Conservation (phyloP, 805 yeast genomes). For the Candida xyloterini region DNA sequence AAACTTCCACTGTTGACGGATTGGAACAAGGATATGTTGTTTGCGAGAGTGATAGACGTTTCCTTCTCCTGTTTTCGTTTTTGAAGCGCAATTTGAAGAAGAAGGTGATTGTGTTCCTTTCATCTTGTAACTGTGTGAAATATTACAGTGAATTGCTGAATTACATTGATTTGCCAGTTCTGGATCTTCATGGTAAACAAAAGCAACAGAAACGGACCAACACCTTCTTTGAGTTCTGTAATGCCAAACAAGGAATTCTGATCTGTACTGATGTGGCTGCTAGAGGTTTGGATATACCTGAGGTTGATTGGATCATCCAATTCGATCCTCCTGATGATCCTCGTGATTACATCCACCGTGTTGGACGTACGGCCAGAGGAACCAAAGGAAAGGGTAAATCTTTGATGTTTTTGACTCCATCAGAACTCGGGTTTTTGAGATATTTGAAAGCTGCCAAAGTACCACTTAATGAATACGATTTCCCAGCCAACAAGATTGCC, state of each 20-base stretch:
- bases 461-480: conserved; percentile 95
- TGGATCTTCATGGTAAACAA: conserved; percentile 96
- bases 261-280: conserved; percentile 99
- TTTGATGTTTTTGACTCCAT: conserved; percentile 91
- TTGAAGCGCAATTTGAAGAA: conserved; percentile 89
- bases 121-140: conserved; percentile 96
- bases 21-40: conserved; percentile 98
- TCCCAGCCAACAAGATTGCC: conserved; percentile 91
- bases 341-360: conserved; percentile 97
- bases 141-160: conserved; percentile 92
- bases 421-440: conserved; percentile 90
- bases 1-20: conserved; percentile 90
- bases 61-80: conserved; percentile 85
- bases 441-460: conserved; percentile 96
- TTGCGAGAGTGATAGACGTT: conserved; percentile 94
- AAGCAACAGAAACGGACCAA: conserved; percentile 98
- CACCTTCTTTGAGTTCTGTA: conserved; percentile 96
- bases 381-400: conserved; percentile 86
- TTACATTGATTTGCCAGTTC: conserved; percentile 94
- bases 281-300: conserved; percentile 97
- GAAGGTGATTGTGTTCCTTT: conserved; percentile 89
- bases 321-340: conserved; percentile 99
- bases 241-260: conserved; percentile 90
- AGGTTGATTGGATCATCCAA: conserved; percentile 98
- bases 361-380: conserved; percentile 98